A percentile compares a stretch with the other conserved stretches of the same genome.
These are phyloP conservation scores for Pouteria glomerata DNA, from an alignment of 148 eudicot species.

Conservation along the genomic window DNA sequence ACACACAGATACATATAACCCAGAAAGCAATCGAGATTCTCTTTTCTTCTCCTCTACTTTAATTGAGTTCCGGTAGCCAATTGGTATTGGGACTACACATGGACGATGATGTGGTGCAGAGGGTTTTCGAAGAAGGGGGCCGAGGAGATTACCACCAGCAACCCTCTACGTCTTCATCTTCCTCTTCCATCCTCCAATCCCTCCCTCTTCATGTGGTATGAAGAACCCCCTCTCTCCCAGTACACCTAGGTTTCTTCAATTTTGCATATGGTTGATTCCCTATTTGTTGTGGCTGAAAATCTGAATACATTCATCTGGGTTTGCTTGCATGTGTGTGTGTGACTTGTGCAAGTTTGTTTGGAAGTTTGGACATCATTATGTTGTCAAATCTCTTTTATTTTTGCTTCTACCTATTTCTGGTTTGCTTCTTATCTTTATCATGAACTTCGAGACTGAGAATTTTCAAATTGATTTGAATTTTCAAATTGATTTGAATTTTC, in stretches of 20 bases:
- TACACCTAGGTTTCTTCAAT: constrained; percentile 8
- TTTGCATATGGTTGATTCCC: not conserved
- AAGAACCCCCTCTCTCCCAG: not conserved
- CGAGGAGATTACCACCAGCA: constrained; percentile 78
- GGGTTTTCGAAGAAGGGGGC: constrained; percentile 88
- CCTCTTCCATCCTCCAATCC: constrained; percentile 88
- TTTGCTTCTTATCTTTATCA: not conserved
- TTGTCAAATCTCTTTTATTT: not conserved
- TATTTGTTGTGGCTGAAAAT: not conserved
- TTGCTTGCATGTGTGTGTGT: not conserved
- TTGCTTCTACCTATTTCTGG: not conserved
- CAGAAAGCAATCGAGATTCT: constrained; percentile 23
- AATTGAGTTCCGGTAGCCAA: constrained; percentile 6
- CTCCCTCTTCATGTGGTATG: constrained; percentile 95
- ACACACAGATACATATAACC: not conserved
- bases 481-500: not conserved
- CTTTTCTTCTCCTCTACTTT: not conserved
- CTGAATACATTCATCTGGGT: not conserved
- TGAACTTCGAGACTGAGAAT: not conserved
- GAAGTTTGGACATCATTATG: not conserved
- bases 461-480: not conserved
- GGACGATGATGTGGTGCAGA: constrained; percentile 86
- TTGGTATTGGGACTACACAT: constrained; percentile 16
- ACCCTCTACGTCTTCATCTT: constrained; percentile 75
- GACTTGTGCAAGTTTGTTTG: not conserved